Base-by-base conservation (phyloP, 2,329 filamentous ascomycete genomes). In the Epichloe baconii region DNA sequence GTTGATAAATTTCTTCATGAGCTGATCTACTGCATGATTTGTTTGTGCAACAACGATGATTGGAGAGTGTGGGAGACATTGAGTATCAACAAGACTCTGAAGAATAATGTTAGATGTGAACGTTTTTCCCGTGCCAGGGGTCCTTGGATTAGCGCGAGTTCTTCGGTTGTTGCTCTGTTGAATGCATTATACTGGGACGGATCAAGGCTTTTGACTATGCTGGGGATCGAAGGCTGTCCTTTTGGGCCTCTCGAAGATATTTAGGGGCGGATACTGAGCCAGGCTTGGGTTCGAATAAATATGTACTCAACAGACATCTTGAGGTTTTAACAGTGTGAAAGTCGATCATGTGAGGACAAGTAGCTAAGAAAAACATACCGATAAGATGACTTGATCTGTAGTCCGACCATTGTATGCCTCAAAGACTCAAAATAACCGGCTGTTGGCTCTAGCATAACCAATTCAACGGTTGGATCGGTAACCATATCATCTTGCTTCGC, bases 21-120 rank as follows among this genome's bases (percentile, higher is more conserved):
- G 71, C 61, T 95, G 89, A 58, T 96, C 89, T 0, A 95, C 70
- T 0, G 89, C 89, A 65, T 95, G 88, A 53, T 96, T 96, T 0
- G 89, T 96, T 59, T 95, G 88, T 7, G 88, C 88, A 0, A 88
- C 78, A 3, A 95, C 73, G 19, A 95, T 74, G 34, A 96, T 82
- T 0, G 86, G 86, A 2, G 56, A 36, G 49, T 2, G 41, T 36
- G 5, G 51, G 1, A 66, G 71, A 2, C 62, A 59, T 2, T 64
- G 69, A 1, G 83, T 72, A 45, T 78, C 79, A 2, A 66, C 48
- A 3, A 59, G 55, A 34, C 62, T 66, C 14, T 64, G 56, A 10
- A 96, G 64, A 0, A 85, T 84, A 26, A 82, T 70, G 2, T 91
- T 79, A 0, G 88, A 93, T 0, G 89, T 85, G 56, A 85, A 85